phyloP scores from a whole-genome alignment of 2,329 filamentous ascomycete genomes.

The Alternaria conjuncta region DNA sequence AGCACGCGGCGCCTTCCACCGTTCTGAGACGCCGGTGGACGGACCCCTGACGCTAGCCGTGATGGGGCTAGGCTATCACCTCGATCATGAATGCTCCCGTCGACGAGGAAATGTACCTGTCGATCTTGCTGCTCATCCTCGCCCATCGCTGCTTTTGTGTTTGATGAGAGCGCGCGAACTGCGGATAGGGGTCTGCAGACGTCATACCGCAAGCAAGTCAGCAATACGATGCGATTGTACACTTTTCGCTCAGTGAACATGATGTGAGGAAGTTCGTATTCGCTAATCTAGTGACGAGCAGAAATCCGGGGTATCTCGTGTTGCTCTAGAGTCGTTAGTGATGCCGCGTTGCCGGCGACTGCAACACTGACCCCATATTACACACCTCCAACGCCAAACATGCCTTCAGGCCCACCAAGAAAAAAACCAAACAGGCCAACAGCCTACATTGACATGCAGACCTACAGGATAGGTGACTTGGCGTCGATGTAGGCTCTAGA shows the following conservation, averaged over 20 bases:
- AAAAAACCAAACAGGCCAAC: too few relatives aligned
- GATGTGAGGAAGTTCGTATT: conserved; percentile 4
- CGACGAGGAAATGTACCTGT: conserved; percentile 3
- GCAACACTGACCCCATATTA: conserved; percentile 1
- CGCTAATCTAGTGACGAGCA: conserved; percentile 5
- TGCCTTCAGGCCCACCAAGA: neutral
- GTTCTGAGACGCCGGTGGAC: conserved; percentile 6
- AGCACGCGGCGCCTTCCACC: neutral
- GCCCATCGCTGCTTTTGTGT: conserved; percentile 2
- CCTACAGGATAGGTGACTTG: too few relatives aligned
- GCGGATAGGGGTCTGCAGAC: neutral
- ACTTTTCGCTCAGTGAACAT: neutral
- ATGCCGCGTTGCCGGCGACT: neutral
- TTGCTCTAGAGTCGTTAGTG: conserved; percentile 5
- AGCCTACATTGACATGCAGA: too few relatives aligned
- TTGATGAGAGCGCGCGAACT: neutral
- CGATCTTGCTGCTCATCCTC: conserved; percentile 11
- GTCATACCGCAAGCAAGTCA: neutral
- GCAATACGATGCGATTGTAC: neutral
- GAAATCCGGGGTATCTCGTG: conserved; percentile 6
- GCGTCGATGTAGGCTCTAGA: too few relatives aligned
- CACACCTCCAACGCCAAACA: conserved; percentile 8
- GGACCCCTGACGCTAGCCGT: neutral
- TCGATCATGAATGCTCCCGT: conserved; percentile 5
- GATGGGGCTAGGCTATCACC: neutral